These are phyloP conservation scores for Dictyostelium purpureum DNA, from an alignment of 78 protist genomes.

Conservation along the genomic window DNA sequence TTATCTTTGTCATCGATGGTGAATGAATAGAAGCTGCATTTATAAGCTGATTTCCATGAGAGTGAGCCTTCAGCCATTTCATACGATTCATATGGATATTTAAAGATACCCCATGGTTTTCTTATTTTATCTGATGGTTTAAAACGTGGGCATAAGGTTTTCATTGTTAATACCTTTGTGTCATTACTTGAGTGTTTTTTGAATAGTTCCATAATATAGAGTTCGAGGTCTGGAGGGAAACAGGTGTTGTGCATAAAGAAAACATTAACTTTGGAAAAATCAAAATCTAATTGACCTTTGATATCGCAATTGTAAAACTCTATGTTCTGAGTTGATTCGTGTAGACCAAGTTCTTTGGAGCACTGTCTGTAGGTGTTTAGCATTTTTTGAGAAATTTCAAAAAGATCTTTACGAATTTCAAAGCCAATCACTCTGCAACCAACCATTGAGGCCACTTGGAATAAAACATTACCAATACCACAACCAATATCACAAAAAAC, in stretches of 20 bases:
- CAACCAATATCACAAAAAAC: slow-evolving; percentile 52
- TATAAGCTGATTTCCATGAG: neutral
- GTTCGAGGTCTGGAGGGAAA: slow-evolving; percentile 18
- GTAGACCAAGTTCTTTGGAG: neutral
- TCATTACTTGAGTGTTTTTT: neutral
- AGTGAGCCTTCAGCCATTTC: slow-evolving; percentile 31
- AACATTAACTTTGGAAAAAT: neutral
- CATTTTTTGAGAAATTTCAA: neutral
- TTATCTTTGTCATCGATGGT: slow-evolving; percentile 10
- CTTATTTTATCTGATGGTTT: neutral
- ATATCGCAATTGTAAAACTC: slow-evolving; percentile 12
- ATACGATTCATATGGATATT: slow-evolving; percentile 20
- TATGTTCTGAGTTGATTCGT: slow-evolving; percentile 13
- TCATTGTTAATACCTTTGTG: slow-evolving; percentile 6
- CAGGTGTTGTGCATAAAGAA: slow-evolving; percentile 51
- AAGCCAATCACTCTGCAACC: slow-evolving; percentile 40
- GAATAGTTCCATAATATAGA: neutral
- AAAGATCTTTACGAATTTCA: slow-evolving; percentile 31
- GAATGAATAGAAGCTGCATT: slow-evolving; percentile 4
- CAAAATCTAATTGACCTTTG: neutral
- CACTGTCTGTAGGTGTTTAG: neutral
- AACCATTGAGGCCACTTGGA: slow-evolving; percentile 46
- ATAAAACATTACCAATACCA: slow-evolving; percentile 41
- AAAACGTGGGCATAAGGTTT: slow-evolving; percentile 36
- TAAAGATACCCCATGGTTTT: slow-evolving; percentile 48